phyloP scores from a whole-genome alignment of 2,329 filamentous ascomycete species.

The Hymenoscyphus albidus region DNA sequence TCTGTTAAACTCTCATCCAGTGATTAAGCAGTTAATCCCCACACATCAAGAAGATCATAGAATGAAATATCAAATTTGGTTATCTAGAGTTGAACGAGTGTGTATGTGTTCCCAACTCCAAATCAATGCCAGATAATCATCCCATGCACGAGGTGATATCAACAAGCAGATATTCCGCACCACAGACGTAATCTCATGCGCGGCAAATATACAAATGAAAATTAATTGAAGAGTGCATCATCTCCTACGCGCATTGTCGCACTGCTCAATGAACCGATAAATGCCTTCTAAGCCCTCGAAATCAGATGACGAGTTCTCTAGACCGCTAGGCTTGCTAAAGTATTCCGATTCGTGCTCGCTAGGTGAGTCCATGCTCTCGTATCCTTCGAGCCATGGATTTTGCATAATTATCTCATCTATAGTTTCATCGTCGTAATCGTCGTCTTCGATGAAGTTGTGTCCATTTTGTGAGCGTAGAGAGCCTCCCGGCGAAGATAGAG shows the following conservation, averaged over 20 bases:
- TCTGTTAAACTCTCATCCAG: too few relatives aligned
- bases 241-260: conserved; percentile 42
- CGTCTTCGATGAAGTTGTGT: conserved; percentile 31
- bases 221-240: conserved; percentile 3
- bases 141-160: not conserved
- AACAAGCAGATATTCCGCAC: not conserved
- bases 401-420: conserved; percentile 22
- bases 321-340: conserved; percentile 28
- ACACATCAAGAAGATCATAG: too few relatives aligned
- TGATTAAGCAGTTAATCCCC: too few relatives aligned
- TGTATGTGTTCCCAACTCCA: not conserved
- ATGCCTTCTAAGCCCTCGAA: conserved; percentile 63
- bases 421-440: conserved; percentile 27
- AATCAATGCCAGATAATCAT: not conserved
- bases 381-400: conserved; percentile 35
- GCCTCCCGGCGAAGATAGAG: conserved; percentile 31
- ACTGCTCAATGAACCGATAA: conserved; percentile 61
- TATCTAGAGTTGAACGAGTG: not conserved
- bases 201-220: not conserved
- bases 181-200: not conserved
- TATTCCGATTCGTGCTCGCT: conserved; percentile 32
- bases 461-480: conserved; percentile 42
- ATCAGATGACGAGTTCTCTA: conserved; percentile 43
- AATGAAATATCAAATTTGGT: not conserved
- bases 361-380: conserved; percentile 30